phyloP scores from a whole-genome alignment of 176 grass and related monocot species.

The Musa beccarii region DNA sequence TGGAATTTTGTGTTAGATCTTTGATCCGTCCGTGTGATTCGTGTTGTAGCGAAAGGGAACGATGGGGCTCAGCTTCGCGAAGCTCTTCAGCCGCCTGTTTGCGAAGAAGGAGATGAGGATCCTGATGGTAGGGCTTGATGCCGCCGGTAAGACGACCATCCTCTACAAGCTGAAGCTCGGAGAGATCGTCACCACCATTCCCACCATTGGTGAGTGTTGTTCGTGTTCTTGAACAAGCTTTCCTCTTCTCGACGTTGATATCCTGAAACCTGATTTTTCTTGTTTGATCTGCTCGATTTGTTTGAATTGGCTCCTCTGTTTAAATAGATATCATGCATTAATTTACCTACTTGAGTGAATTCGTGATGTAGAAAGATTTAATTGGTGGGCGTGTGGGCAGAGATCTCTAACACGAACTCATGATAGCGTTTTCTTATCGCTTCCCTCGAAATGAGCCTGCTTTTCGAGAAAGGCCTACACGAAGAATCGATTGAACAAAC shows the following conservation, averaged over 20 bases:
- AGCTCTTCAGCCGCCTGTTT: slow-evolving; percentile 10
- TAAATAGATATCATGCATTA: no score
- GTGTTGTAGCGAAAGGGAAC: neutral
- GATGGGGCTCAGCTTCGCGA: slow-evolving; percentile 2
- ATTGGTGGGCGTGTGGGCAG: no score
- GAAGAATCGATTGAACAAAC: no score
- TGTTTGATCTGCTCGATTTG: no score
- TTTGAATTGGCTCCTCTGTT: no score
- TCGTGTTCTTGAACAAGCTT: neutral
- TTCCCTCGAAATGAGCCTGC: no score
- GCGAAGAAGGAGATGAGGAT: slow-evolving; percentile 10
- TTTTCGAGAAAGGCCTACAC: no score
- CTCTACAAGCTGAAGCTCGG: slow-evolving; percentile 12
- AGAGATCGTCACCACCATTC: slow-evolving; percentile 14
- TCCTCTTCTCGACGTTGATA: neutral
- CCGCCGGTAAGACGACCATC: slow-evolving; percentile 9
- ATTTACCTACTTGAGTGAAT: no score
- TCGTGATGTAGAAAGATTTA: no score
- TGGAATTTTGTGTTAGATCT: neutral
- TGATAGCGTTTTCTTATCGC: no score
- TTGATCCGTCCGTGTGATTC: neutral
- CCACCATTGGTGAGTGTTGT: slow-evolving; percentile 1
- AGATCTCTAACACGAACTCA: no score
- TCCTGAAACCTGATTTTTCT: neutral
- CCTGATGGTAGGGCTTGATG: slow-evolving; percentile 8